Base-by-base conservation (phyloP, 495 filamentous ascomycete species). In the Aspergillus egyptiacus region DNA sequence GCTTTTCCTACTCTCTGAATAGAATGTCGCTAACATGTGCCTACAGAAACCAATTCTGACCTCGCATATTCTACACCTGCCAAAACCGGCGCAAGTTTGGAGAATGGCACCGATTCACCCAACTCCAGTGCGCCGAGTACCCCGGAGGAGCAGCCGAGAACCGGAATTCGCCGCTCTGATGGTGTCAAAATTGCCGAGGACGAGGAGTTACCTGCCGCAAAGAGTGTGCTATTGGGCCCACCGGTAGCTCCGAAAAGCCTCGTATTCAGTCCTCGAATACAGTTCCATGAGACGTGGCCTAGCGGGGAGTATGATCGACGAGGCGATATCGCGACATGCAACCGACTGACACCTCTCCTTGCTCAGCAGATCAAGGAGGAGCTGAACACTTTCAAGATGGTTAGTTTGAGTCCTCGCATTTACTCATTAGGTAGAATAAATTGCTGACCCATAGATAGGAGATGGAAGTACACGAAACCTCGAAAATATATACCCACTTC, bases 351-450 rank as follows among this genome's bases (percentile, higher is more conserved):
- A 33, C 93, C 93, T 14, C 87, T 97, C 77, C 81, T 98, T 53
- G 93, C 93, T 27, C 93, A 99, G 64, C 93, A 99, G 64, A 99
- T 99, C 71, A 97, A 97, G 72, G 93, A 99, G 70, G 93, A 99
- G 70, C 76, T 99, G 57, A 99, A 99, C 71, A 91, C 83, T 55
- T 99, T 97, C 76, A 99, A 98, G 63, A 97, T 99, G 93, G 93
- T 96, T 66, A 51, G 84, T 73, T 22, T 9, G 4, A n/a, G 19
- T n/a, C n/a, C n/a, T n/a, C n/a, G n/a, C n/a, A n/a, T n/a, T n/a
- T n/a, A n/a, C n/a, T n/a, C n/a, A n/a, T n/a, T n/a, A n/a, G n/a
- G n/a, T n/a, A n/a, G n/a, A n/a, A n/a, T n/a, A n/a, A n/a, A 60
- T 11, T 25, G 24, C 32, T 51, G 25, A 51, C 48, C 6, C 14